Percentiles rank a stretch among this genome's conserved stretches.
These are phyloP conservation scores for Paecilomyces sp. DNA, from an alignment of 2,329 filamentous ascomycete genomes.

Conservation along the genomic window DNA sequence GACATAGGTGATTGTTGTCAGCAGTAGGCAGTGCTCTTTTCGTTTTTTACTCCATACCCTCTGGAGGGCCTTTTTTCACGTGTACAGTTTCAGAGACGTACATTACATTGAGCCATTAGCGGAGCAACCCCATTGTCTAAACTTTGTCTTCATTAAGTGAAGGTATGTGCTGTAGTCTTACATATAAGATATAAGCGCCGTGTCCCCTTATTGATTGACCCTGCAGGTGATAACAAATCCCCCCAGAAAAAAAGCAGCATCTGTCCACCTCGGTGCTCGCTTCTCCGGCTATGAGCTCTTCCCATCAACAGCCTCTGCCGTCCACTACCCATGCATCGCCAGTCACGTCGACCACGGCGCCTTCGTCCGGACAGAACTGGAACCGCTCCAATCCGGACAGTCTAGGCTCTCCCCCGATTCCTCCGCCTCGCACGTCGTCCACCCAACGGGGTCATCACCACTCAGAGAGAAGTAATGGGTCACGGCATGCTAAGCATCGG, in stretches of 20 bases:
- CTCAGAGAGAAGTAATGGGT: conserved; percentile 30
- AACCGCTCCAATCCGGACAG: conserved; percentile 37
- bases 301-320: conserved; percentile 37
- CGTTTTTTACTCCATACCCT: conserved; percentile 4
- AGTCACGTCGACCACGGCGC: conserved; percentile 23
- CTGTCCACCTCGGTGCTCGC: conserved; percentile 23
- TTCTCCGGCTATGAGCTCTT: conserved; percentile 37
- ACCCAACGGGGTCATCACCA: conserved; percentile 48
- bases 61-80: conserved; percentile 14
- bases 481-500: conserved; percentile 33
- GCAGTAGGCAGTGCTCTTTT: conserved; percentile 1
- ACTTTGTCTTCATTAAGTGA: conserved; percentile 24
- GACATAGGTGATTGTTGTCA: conserved; percentile 5
- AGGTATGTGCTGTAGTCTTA: conserved; percentile 36
- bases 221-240: conserved; percentile 15
- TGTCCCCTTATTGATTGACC: conserved; percentile 7
- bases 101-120: conserved; percentile 18
- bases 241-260: conserved; percentile 13
- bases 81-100: conserved; percentile 9
- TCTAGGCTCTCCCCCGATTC: conserved; percentile 58
- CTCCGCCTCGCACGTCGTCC: conserved; percentile 71
- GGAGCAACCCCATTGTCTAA: conserved; percentile 8
- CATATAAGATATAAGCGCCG: too few species aligned
- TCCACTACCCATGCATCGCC: conserved; percentile 36
- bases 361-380: conserved; percentile 21